A percentile compares a stretch with the other conserved stretches of the same genome.
Evolutionary conservation across 2,329 filamentous ascomycete genomes (phyloP).

Genomic region (Blastomyces silverae): DNA sequence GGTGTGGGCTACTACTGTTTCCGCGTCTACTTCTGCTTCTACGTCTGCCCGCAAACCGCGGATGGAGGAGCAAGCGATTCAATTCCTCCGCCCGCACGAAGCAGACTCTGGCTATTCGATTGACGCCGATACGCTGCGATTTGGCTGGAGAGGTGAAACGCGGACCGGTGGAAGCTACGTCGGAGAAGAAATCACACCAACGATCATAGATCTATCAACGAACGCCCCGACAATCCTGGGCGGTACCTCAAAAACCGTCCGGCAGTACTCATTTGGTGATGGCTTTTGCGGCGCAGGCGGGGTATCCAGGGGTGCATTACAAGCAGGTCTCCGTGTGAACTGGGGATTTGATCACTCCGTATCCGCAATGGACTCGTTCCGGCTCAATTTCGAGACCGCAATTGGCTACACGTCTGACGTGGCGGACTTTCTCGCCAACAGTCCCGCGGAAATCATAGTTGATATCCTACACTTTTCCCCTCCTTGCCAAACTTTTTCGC

Average conservation of each 20-base stretch:
- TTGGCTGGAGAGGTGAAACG: constrained; percentile 32
- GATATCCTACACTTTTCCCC: constrained; percentile 70
- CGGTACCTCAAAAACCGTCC: constrained; percentile 1
- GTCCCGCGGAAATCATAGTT: constrained; percentile 39
- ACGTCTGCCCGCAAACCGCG: constrained; percentile 8
- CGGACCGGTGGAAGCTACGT: constrained; percentile 27
- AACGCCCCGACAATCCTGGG: constrained; percentile 32
- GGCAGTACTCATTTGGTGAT: constrained; percentile 61
- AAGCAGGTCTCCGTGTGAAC: constrained; percentile 53
- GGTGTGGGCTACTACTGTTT: constrained; percentile 23
- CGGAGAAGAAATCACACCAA: not conserved
- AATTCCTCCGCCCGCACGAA: constrained; percentile 30
- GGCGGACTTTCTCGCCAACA: constrained; percentile 38
- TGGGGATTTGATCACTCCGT: constrained; percentile 59
- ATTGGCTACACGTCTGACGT: constrained; percentile 39
- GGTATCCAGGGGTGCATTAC: constrained; percentile 56
- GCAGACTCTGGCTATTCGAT: constrained; percentile 25
- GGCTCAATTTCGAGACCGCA: constrained; percentile 49
- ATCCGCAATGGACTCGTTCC: constrained; percentile 53
- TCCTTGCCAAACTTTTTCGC: constrained; percentile 70
- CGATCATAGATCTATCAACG: constrained; percentile 24
- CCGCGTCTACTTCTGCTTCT: constrained; percentile 16
- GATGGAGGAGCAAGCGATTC: constrained; percentile 24
- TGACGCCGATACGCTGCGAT: constrained; percentile 24
- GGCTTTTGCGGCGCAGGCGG: constrained; percentile 69